phyloP scores from a whole-genome alignment of 176 grass and related monocot species.

The Hyparrhenia diplandra region DNA sequence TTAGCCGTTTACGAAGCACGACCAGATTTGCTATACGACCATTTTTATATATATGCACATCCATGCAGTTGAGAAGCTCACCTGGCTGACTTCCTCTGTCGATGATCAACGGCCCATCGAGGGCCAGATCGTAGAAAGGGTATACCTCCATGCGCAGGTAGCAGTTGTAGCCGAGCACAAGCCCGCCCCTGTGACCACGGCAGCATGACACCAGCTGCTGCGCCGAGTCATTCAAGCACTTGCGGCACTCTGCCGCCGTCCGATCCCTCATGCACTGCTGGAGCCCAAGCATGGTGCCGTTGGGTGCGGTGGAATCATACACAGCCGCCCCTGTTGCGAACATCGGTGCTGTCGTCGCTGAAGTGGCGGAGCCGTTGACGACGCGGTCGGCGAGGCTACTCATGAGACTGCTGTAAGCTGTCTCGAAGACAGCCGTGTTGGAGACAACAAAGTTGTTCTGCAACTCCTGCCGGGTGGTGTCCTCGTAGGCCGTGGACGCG shows the following conservation, averaged over 20 bases:
- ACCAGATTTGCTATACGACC: too few species aligned
- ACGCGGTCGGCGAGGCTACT: neutral
- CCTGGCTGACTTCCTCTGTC: too few species aligned
- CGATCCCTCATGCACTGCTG: slow-evolving; percentile 49
- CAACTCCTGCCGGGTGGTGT: rapidly evolving
- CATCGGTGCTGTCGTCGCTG: neutral
- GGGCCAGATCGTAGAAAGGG: slow-evolving; percentile 23
- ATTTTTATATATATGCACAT: too few species aligned
- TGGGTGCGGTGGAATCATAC: neutral
- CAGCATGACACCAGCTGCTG: neutral
- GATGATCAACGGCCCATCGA: neutral
- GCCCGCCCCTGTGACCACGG: neutral
- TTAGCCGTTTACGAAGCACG: too few species aligned
- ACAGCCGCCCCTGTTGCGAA: slow-evolving; percentile 29
- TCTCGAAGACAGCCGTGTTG: too few species aligned
- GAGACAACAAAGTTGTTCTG: too few species aligned
- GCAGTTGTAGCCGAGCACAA: slow-evolving; percentile 31
- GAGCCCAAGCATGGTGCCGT: slow-evolving; percentile 40
- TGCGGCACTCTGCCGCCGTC: slow-evolving; percentile 10
- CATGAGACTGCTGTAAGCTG: neutral
- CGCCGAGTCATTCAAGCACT: slow-evolving; percentile 24
- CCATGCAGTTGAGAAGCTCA: neutral
- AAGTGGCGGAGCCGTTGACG: neutral
- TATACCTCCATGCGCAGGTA: slow-evolving; percentile 6
- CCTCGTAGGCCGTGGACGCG: neutral